Percentiles rank a stretch among this genome's conserved stretches.
Conservation (phyloP, 176 grass and related monocot genomes). For the Calamus simplicifolius region DNA sequence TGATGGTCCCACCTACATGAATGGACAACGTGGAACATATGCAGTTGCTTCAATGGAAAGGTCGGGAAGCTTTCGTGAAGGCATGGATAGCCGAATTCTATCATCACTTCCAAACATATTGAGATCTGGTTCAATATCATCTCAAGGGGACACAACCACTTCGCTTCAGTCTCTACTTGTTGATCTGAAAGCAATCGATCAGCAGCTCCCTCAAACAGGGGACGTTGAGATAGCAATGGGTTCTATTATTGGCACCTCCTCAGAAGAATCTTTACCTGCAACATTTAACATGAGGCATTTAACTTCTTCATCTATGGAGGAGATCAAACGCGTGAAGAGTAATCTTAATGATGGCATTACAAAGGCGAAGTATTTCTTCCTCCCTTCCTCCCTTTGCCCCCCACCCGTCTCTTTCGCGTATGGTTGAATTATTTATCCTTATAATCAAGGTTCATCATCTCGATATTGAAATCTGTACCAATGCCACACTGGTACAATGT, state of each 20-base stretch:
- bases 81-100: conserved; percentile 33
- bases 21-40: conserved; percentile 38
- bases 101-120: conserved; percentile 41
- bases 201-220: conserved; percentile 45
- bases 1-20: conserved; percentile 57
- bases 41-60: conserved; percentile 58
- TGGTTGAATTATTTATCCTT: too few relatives aligned
- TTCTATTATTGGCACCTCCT: conserved; percentile 50
- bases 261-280: conserved; percentile 40
- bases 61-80: conserved; percentile 58
- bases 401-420: too few relatives aligned
- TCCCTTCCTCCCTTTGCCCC: too few relatives aligned
- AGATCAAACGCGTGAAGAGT: conserved; percentile 53
- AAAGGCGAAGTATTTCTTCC: conserved; percentile 50
- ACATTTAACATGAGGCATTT: conserved; percentile 33
- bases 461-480: too few relatives aligned
- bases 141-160: conserved; percentile 32
- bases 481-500: too few relatives aligned
- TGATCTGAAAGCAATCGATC: conserved; percentile 50
- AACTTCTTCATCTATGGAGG: conserved; percentile 42
- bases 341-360: conserved; percentile 43
- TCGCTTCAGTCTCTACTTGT: conserved; percentile 57
- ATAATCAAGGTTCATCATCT: too few relatives aligned
- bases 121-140: conserved; percentile 27
- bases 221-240: conserved; percentile 43